These are phyloP conservation scores for Zangia roseola DNA, from an alignment of 768 basidiomycete species.

Conservation along the genomic window DNA sequence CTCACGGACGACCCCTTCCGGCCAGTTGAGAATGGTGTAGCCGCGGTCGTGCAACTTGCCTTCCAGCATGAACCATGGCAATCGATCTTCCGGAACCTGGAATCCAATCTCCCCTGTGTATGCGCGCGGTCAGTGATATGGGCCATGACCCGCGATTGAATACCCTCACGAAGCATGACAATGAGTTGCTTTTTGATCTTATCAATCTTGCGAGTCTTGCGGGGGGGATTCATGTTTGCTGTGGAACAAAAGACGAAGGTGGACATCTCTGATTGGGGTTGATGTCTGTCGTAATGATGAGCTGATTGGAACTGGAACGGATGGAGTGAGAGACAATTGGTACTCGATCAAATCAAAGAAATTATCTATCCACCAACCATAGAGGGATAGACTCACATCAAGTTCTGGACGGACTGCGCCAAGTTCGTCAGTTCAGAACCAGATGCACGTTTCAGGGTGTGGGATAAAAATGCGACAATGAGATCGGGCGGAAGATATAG, in stretches of 20 bases:
- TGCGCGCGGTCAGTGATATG: too few relatives aligned
- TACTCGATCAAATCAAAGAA: too few relatives aligned
- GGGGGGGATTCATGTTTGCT: neutral
- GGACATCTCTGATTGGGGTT: neutral
- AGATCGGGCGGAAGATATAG: too few relatives aligned
- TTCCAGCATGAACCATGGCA: constrained; percentile 1
- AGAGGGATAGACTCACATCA: too few relatives aligned
- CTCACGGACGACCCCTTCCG: neutral
- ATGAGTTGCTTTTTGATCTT: neutral
- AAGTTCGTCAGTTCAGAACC: too few relatives aligned
- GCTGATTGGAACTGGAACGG: too few relatives aligned
- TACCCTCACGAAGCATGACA: neutral
- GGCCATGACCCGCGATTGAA: too few relatives aligned
- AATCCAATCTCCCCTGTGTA: neutral
- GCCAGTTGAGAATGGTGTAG: neutral
- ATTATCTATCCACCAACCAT: too few relatives aligned
- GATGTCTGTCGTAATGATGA: neutral
- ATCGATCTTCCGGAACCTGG: neutral
- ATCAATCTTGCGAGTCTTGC: neutral
- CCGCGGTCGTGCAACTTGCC: neutral
- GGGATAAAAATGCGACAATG: too few relatives aligned
- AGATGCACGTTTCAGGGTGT: too few relatives aligned
- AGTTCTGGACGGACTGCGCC: too few relatives aligned
- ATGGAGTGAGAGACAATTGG: too few relatives aligned
- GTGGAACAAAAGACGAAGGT: neutral